Evolutionary conservation across 1,139 yeast species (phyloP), one percentile per base, ranked within the genome.

Genomic region (Debaryomyces udenii): DNA sequence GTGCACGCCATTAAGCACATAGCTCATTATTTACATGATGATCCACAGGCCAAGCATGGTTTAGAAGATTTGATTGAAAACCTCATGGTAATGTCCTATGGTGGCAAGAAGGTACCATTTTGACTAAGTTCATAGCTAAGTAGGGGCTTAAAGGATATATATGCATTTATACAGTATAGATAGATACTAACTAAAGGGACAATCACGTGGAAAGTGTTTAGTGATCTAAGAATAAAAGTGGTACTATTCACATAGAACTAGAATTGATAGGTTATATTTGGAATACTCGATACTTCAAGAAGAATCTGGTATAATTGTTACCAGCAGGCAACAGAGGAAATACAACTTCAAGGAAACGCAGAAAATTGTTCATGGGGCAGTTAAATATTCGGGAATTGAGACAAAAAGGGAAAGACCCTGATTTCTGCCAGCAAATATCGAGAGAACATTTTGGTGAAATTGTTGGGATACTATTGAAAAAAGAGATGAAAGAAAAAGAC

Each of bases 1-100:
- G 56, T 66, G 9, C 73, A 68, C 43, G 55, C 65, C 2, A 47
- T 66, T 16, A 52, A 68, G 34, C 63, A 61, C 22, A 67, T 66
- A 3, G 61, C 67, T 0, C 54, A 57, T 31, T 62, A 60, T 40
- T 46, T 69, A 26, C 51, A 50, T 23, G 64, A 61, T 16, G 68
- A 64, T 27, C 58, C 62, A 9, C 56, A 48, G 11, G 64, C 62
- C 23, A 57, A 56, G 31, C 45, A 53, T 20, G 61, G 59, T 15
- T 54, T 66, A 31, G 63, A 60, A 40, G 44, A 44, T 9, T 55
- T 68, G 42, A 57, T 63, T 34, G 57, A 56, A 24, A 51, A 57
- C 31, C 60, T 67, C 15, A 49, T 64, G 14, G 49, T 48, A 29
- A 51, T 56, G 10, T 62, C 22, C 22, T 20, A 20, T 7, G 22